Evolutionary conservation across 768 basidiomycete genomes (phyloP).

Genomic region (Candolleomyces eurysporus): DNA sequence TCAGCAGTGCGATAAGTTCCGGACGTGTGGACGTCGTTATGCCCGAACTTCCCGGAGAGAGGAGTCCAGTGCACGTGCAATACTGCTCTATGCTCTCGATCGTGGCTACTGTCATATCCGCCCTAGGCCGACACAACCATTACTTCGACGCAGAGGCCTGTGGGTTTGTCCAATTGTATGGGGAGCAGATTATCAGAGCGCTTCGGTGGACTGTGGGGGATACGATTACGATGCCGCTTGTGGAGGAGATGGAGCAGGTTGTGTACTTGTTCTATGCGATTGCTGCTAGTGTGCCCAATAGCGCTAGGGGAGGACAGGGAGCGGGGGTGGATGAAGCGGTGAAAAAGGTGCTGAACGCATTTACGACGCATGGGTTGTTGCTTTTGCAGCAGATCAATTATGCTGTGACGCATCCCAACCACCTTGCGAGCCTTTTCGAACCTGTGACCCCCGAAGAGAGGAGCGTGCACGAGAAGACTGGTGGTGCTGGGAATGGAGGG

Average conservation of each 20-base stretch:
- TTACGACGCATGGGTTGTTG: constrained; percentile 63
- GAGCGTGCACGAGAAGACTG: constrained; percentile 62
- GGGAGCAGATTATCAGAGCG: constrained; percentile 73
- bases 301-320: constrained; percentile 26
- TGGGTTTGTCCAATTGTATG: constrained; percentile 82
- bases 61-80: constrained; percentile 74
- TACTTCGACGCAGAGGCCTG: constrained; percentile 85
- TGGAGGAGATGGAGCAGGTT: constrained; percentile 84
- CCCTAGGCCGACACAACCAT: constrained; percentile 63
- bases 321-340: constrained; percentile 41
- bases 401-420: constrained; percentile 87
- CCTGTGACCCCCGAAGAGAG: constrained; percentile 78
- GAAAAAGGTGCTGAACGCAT: constrained; percentile 64
- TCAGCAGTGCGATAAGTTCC: constrained; percentile 72
- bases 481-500: constrained; percentile 33
- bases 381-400: constrained; percentile 89
- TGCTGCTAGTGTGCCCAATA: constrained; percentile 51
- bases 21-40: constrained; percentile 68
- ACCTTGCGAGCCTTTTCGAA: constrained; percentile 78
- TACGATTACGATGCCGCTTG: constrained; percentile 66
- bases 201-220: constrained; percentile 83
- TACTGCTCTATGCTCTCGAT: constrained; percentile 87
- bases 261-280: constrained; percentile 77
- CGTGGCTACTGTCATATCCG: constrained; percentile 65
- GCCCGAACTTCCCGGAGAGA: constrained; percentile 70